phyloP scores from a whole-genome alignment of 805 yeast genomes.

The Ogataea methylovora region DNA sequence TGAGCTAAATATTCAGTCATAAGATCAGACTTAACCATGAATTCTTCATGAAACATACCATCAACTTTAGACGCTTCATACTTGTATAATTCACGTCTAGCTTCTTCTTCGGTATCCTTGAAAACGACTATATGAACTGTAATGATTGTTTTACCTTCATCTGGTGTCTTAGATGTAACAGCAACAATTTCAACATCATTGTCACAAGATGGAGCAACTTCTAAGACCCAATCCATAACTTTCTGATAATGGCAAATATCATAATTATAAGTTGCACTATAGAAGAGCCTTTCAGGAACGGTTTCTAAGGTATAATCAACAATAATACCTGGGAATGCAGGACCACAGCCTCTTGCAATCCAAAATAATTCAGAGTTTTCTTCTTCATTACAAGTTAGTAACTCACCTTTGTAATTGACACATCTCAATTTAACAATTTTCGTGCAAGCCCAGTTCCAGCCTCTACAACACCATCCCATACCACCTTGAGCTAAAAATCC shows the following conservation, averaged over 20 bases:
- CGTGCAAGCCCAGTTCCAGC: conserved; percentile 7
- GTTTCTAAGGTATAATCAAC: conserved; percentile 6
- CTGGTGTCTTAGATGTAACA: conserved; percentile 4
- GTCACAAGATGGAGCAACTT: conserved; percentile 2
- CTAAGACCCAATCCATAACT: conserved; percentile 5
- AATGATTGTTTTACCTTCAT: conserved; percentile 1
- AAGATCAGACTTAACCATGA: conserved; percentile 2
- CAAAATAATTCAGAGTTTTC: conserved; percentile 7
- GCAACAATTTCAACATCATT: conserved; percentile 6
- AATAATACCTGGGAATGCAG: conserved; percentile 7
- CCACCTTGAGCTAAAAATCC: conserved; percentile 7
- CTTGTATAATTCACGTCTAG: conserved; percentile 3
- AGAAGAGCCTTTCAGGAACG: conserved; percentile 5
- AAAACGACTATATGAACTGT: conserved; percentile 5
- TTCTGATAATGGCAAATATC: conserved; percentile 1
- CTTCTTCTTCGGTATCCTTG: conserved; percentile 3
- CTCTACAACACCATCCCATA: conserved; percentile 8
- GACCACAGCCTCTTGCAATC: conserved; percentile 8
- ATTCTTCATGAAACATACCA: conserved; percentile 4
- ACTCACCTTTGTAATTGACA: conserved; percentile 3
- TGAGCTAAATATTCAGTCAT: conserved; percentile 4
- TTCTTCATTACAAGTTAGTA: conserved; percentile 4
- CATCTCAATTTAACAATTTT: conserved; percentile 5
- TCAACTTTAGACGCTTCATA: conserved; percentile 4
- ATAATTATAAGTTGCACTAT: conserved; percentile 4